Evolutionary conservation across 176 grass and related monocot species (phyloP), one percentile per base, ranked within the genome.

Genomic region (Carex scoparia): DNA sequence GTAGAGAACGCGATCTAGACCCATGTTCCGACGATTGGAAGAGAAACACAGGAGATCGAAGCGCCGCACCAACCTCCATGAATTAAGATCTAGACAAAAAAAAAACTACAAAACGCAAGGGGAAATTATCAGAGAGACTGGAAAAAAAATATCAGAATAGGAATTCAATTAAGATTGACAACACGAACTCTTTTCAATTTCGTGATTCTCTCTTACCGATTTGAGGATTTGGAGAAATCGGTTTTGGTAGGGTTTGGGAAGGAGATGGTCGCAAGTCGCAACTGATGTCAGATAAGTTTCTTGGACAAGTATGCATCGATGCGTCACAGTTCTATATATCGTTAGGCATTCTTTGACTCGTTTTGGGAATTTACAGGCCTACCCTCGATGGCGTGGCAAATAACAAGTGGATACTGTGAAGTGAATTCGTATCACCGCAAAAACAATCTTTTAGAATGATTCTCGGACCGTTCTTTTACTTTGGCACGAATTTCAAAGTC

Each of bases 21-120:
- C 69, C 86, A 14, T 48, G n/a, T 11, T 86, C 56, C 49, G 84
- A 65, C 85, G 87, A 85, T 33, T 85, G 89, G 44, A 73, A 85
- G 58, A 71, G 84, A 61, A 82, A 88, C 35, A 88, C 42, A 15
- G 91, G 91, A 79, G 88, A 95, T 81, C 88, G 65, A 85, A 99
- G 85, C 66, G 85, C 85, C 85, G 81, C 85, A 12, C 83, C 87
- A 10, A 89, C 78, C 74, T 91, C 93, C 91, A 90, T 90, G 35
- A 67, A 80, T 79, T 54, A 13, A 69, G 55, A 84, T 79, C 72
- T 76, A 32, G 28, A 82, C 19, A 65, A 30, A 30, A 67, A 19
- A 35, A 35, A 35, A 35, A 35, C 23, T 23, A 23, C 23, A 7
- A 82, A 14, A 62, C 1, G 30, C 58, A 14, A 48, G 10, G 9